A percentile compares a stretch with the other conserved stretches of the same genome.
phyloP scores from a whole-genome alignment of 306 rosid genomes.

The Pterocarpus santalinus region DNA sequence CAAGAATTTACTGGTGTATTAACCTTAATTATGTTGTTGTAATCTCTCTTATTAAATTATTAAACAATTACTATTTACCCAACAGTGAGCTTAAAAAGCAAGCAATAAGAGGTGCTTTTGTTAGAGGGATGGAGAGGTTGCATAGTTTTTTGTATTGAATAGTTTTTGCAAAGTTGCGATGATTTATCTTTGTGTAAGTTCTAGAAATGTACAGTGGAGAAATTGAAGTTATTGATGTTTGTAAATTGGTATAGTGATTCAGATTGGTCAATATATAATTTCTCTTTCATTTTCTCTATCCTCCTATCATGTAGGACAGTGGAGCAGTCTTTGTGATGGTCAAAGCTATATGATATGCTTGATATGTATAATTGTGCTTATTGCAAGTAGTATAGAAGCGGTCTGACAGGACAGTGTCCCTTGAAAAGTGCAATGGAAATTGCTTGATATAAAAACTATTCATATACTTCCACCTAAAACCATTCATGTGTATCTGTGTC shows the following conservation, averaged over 20 bases:
- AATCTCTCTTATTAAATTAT: neutral
- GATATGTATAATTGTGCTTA: neutral
- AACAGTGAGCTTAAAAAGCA: neutral
- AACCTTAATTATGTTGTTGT: neutral
- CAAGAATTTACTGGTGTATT: constrained; percentile 8
- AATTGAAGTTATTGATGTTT: constrained; percentile 17
- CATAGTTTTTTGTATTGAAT: neutral
- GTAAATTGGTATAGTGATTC: neutral
- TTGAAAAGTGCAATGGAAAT: too few relatives aligned
- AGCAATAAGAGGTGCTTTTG: neutral
- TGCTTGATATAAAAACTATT: too few relatives aligned
- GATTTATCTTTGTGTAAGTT: neutral
- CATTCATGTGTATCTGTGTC: too few relatives aligned
- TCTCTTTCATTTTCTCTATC: neutral
- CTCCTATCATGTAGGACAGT: neutral
- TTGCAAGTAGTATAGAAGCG: too few relatives aligned
- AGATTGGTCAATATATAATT: neutral
- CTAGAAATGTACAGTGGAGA: constrained; percentile 1
- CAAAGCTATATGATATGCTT: neutral
- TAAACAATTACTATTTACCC: neutral
- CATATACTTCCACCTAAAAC: too few relatives aligned
- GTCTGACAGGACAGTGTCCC: too few relatives aligned
- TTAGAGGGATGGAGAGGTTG: neutral
- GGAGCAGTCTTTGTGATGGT: neutral
- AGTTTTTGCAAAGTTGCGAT: neutral